Evolutionary conservation across 2,329 filamentous ascomycete genomes (phyloP).

Genomic region (Colletotrichum truncatum): DNA sequence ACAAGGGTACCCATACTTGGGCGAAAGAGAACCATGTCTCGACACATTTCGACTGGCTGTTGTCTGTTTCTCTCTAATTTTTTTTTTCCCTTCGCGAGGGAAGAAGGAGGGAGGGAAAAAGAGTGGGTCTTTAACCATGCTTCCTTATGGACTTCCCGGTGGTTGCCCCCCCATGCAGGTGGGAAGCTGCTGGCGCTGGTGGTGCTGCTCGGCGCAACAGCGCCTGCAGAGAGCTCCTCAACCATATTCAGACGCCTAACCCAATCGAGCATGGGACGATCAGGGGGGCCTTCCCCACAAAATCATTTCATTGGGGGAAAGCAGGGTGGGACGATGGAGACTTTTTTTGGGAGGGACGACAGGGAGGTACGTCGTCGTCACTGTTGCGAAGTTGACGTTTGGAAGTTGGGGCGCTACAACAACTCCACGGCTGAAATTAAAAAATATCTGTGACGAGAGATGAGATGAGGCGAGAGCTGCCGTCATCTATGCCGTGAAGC

Average conservation of each 20-base stretch:
- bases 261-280: constrained; percentile 34
- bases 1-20: constrained; percentile 6
- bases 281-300: constrained; percentile 38
- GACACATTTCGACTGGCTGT: constrained; percentile 23
- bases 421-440: neutral
- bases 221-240: constrained; percentile 48
- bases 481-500: neutral
- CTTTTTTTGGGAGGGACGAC: constrained; percentile 20
- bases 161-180: constrained; percentile 24
- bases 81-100: neutral
- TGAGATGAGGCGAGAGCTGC: neutral
- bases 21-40: constrained; percentile 11
- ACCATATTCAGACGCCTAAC: constrained; percentile 51
- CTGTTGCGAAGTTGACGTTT: constrained; percentile 23
- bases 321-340: constrained; percentile 25
- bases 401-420: neutral
- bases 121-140: constrained; percentile 13
- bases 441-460: neutral
- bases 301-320: constrained; percentile 33
- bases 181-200: constrained; percentile 29
- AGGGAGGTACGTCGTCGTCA: constrained; percentile 19
- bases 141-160: constrained; percentile 13
- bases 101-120: constrained; percentile 1
- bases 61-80: constrained; percentile 7
- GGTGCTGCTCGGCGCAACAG: constrained; percentile 33